Evolutionary conservation across 2,329 filamentous ascomycete species (phyloP), one percentile per base, ranked within the genome.

Genomic region (Ascochyta koolunga): DNA sequence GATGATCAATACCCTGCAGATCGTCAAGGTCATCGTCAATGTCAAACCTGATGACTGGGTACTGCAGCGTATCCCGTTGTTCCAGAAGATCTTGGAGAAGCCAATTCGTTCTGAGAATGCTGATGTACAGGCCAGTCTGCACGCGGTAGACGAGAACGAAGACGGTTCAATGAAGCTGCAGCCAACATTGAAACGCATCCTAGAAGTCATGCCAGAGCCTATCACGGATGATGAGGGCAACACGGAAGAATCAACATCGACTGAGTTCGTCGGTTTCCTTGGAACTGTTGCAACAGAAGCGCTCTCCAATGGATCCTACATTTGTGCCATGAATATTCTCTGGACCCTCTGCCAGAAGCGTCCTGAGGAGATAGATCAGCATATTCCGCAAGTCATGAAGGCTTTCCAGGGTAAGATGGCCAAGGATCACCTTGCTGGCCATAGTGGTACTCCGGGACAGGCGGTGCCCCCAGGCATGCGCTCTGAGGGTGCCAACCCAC

Each of bases 21-120:
- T 98, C 35, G 82, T 99, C 56, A 90, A 93, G 41, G 89, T 97
- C 54, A 87, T 99, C 41, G 81, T 98, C 54, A 91, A 95, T 65
- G 87, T 89, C 59, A 96, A 96, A 74, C 81, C 90, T 0, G 88
- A 96, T 67, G 91, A 96, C 3, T 99, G 95, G 95, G 88, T 98
- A 32, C 78, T 92, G 46, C 86, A 86, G 66, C 90, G 91, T 60
- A 83, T 96, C 65, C 76, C 88, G 0, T 80, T 86, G 24, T 82
- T 98, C 24, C 91, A 97, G 72, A 96, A 91, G 70, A 85, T 98
- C 11, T 77, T 98, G 13, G 93, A 97, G 59, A 97, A 96, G 77
- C 86, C 90, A 11, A 78, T 99, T 48, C 91, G 90, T 66, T 93
- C 88, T 3, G 93, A 98, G 62, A 90, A 93, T 60, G 86, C 91